Percentiles rank a stretch among this genome's conserved stretches.
phyloP scores from a whole-genome alignment of 2,329 filamentous ascomycete species.

The Colletotrichum liaoningense region DNA sequence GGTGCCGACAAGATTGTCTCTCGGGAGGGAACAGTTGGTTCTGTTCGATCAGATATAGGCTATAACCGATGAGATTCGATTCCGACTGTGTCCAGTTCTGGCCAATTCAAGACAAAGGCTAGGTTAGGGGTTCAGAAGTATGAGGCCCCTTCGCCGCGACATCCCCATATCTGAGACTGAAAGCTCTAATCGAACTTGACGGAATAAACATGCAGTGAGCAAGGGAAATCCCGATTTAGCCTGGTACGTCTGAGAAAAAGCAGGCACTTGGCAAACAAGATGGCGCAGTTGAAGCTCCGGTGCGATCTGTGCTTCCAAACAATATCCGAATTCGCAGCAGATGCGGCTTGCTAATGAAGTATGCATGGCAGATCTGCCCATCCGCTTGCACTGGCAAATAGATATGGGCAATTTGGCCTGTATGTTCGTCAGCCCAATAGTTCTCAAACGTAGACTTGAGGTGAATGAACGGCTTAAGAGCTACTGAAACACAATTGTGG shows the following conservation, averaged over 20 bases:
- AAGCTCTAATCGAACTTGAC: background rate
- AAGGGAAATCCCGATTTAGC: background rate
- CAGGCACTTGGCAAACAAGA: background rate
- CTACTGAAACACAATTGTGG: background rate
- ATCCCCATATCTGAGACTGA: background rate
- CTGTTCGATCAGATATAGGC: slow-evolving; percentile 6
- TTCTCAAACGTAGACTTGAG: background rate
- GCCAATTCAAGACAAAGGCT: slow-evolving; percentile 1
- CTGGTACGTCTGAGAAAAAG: background rate
- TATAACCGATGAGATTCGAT: background rate
- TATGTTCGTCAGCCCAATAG: background rate
- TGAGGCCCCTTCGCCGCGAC: background rate
- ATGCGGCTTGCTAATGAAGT: background rate
- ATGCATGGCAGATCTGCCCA: background rate
- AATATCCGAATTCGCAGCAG: background rate
- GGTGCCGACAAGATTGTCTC: background rate
- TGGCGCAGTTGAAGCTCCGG: background rate
- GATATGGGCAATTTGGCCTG: background rate
- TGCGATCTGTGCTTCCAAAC: background rate
- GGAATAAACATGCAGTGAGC: background rate
- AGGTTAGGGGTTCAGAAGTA: background rate
- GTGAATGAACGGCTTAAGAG: background rate
- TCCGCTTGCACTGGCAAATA: background rate
- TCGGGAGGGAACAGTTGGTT: background rate
- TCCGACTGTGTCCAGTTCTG: background rate